Evolutionary conservation across 1,284 basidiomycete species (phyloP).

Genomic region (Trichosporon sp.): DNA sequence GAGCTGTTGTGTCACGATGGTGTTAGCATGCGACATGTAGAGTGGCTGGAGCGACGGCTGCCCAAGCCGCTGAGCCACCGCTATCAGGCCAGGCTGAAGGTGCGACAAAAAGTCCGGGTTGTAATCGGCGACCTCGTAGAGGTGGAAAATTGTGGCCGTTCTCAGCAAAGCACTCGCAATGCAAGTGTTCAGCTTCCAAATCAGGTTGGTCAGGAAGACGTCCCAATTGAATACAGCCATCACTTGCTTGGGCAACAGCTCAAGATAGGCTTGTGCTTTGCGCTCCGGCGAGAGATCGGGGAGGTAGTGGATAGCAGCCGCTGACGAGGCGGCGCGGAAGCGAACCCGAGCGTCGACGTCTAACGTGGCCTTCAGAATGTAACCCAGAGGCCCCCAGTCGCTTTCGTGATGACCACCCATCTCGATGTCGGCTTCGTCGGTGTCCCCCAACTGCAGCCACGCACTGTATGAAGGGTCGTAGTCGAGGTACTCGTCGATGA

Average conservation of each 20-base stretch:
- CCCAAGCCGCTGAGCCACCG: constrained; percentile 66
- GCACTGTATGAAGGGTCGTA: constrained; percentile 54
- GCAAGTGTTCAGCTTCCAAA: constrained; percentile 78
- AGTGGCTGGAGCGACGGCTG: constrained; percentile 62
- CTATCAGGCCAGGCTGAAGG: constrained; percentile 62
- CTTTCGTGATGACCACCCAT: constrained; percentile 18
- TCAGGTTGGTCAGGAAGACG: constrained; percentile 68
- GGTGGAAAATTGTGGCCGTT: constrained; percentile 80
- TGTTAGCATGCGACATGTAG: constrained; percentile 72
- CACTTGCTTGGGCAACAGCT: constrained; percentile 20
- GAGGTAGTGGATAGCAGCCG: constrained; percentile 51
- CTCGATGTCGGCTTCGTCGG: constrained; percentile 28
- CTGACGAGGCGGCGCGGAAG: constrained; percentile 65
- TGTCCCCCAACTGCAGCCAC: constrained; percentile 31
- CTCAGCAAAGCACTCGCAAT: constrained; percentile 72
- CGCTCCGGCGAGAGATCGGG: constrained; percentile 19
- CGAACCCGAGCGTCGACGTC: constrained; percentile 84
- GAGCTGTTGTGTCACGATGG: constrained; percentile 54
- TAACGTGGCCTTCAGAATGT: constrained; percentile 57
- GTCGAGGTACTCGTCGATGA: constrained; percentile 63
- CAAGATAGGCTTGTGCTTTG: constrained; percentile 29
- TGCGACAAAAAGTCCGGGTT: constrained; percentile 51
- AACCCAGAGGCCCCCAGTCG: constrained; percentile 29
- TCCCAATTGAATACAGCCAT: constrained; percentile 51
- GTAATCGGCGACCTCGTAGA: constrained; percentile 67